phyloP scores from a whole-genome alignment of 345 rosid species.

The Eucalyptus marginata region DNA sequence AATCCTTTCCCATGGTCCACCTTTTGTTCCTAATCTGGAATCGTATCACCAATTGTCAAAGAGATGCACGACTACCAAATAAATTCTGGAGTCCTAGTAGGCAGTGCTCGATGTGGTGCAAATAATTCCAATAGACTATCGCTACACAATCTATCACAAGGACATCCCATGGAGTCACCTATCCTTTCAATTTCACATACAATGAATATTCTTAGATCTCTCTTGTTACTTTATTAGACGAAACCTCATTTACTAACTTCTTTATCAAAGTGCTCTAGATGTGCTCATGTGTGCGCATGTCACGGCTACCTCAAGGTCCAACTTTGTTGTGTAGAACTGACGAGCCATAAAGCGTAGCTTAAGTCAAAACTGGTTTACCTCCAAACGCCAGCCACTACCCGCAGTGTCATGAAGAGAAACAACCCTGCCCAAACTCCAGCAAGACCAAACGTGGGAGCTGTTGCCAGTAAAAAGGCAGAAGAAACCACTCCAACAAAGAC shows the following conservation, averaged over 20 bases:
- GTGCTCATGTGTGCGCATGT: not conserved
- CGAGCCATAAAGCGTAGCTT: not conserved
- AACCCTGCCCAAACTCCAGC: conserved; percentile 84
- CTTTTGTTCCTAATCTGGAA: conserved; percentile 44
- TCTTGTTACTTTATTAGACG: not conserved
- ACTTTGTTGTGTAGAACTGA: not conserved
- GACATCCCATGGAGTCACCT: not conserved
- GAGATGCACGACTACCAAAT: not conserved
- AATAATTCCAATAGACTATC: not conserved
- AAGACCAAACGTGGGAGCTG: conserved; percentile 67
- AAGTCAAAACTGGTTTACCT: conserved; percentile 38
- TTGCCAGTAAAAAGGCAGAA: conserved; percentile 44
- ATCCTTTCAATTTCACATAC: not conserved
- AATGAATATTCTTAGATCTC: not conserved
- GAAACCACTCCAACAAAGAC: conserved; percentile 54
- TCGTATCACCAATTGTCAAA: not conserved
- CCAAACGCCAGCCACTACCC: conserved; percentile 75
- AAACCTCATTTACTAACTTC: not conserved
- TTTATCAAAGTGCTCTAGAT: not conserved
- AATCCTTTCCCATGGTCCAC: conserved; percentile 58
- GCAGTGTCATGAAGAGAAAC: conserved; percentile 86
- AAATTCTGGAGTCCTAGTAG: not conserved
- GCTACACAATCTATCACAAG: not conserved
- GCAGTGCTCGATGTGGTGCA: not conserved
- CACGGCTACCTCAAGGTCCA: not conserved